A percentile compares a stretch with the other conserved stretches of the same genome.
Conservation (phyloP, 192 early-diverging fungal species). For the Mortierella alpina region DNA sequence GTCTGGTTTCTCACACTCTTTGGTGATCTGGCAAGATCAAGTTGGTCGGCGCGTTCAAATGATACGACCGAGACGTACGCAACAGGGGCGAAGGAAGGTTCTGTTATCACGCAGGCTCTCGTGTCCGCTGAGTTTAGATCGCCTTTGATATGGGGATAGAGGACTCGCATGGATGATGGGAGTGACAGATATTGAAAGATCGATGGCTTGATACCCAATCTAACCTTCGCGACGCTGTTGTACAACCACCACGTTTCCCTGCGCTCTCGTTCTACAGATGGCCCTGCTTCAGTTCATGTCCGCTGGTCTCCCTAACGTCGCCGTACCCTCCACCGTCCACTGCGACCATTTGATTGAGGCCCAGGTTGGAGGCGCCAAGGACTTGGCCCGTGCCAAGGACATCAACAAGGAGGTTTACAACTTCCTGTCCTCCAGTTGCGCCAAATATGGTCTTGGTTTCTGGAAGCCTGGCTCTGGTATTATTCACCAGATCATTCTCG, state of each 20-base stretch:
- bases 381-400: slow-evolving; percentile 84
- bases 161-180: too few relatives aligned
- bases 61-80: too few relatives aligned
- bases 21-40: too few relatives aligned
- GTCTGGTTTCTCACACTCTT: too few relatives aligned
- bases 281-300: slow-evolving; percentile 98
- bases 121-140: too few relatives aligned
- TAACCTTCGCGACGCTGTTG: background rate
- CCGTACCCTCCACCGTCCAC: slow-evolving; percentile 95
- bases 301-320: slow-evolving; percentile 85
- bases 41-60: too few relatives aligned
- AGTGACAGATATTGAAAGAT: too few relatives aligned
- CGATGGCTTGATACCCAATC: background rate
- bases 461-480: slow-evolving; percentile 96
- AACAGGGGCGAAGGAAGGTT: background rate
- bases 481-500: slow-evolving; percentile 97
- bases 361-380: slow-evolving; percentile 82
- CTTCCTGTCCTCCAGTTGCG: slow-evolving; percentile 84
- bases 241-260: background rate
- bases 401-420: slow-evolving; percentile 96
- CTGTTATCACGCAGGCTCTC: slow-evolving; percentile 6
- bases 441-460: slow-evolving; percentile 96
- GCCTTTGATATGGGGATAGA: too few relatives aligned
- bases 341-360: slow-evolving; percentile 99
- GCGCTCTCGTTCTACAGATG: slow-evolving; percentile 59